Evolutionary conservation across 129 eudicot genomes (phyloP), one percentile per base, ranked within the genome.

Genomic region (Pulicaria dysenterica): DNA sequence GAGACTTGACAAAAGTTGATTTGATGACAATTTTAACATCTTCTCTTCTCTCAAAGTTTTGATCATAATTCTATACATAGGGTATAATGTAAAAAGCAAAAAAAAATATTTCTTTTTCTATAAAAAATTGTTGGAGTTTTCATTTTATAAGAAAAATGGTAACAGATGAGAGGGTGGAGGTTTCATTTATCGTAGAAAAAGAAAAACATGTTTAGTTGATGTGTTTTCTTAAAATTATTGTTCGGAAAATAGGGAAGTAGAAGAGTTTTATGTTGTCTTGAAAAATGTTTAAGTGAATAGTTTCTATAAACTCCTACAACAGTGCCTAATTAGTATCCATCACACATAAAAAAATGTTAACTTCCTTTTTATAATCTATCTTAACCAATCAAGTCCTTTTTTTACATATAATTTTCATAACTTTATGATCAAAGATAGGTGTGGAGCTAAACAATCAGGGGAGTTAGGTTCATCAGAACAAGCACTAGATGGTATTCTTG

Each of bases 401-500:
- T 54, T 54, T 8, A 54, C 36, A 70, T 5, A 70, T 40, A 70
- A 54, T 55, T 24, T 31, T 70, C 53, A 55, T 59, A 47, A 56
- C 13, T 43, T 74, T 38, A 10, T 45, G 54, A 51, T 43, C 70
- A 69, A 68, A 68, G 47, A 68, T 57, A 80, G 91, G 78, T 82
- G 86, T 74, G 85, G 84, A 49, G 72, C 84, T 55, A 79, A 76
- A 37, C 84, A 82, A 67, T 51, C 80, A 1, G 84, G 86, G 41
- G 76, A 67, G 71, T 65, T 79, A 39, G 73, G 59, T 19, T 72
- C 87, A 34, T n/a, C 82, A 17, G 73, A 71, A 11, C 82, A 75
- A 36, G 79, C 79, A 34, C 80, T 82, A 36, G 87, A 82, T 48
- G 87, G 90, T 10, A 85, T 85, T 38, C 36, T 82, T 12, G 90